Conservation (phyloP, 2,329 filamentous ascomycete genomes). For the Fusarium miscanthi region DNA sequence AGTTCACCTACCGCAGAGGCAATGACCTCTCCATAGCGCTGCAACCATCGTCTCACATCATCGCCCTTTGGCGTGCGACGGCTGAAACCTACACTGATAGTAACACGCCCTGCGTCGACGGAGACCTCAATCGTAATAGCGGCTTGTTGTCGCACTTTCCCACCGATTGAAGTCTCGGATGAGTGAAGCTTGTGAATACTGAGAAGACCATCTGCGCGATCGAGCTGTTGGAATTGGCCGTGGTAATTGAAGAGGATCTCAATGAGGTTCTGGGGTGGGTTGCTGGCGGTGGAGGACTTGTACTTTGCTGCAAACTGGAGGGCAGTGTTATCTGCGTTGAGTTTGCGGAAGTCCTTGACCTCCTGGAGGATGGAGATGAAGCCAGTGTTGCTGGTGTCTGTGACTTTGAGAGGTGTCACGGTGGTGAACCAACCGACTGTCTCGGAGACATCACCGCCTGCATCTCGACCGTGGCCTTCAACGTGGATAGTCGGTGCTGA, state of each 20-base stretch:
- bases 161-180: background rate
- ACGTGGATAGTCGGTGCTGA: background rate
- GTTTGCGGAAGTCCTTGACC: background rate
- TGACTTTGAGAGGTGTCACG: background rate
- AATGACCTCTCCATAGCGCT: background rate
- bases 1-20: background rate
- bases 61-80: background rate
- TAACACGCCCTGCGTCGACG: background rate
- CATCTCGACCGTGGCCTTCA: background rate
- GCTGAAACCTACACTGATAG: background rate
- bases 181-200: background rate
- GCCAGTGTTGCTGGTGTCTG: background rate
- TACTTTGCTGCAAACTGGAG: background rate
- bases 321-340: background rate
- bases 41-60: background rate
- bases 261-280: accelerated
- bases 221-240: background rate
- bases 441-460: background rate
- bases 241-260: slow-evolving; percentile 1
- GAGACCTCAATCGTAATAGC: background rate
- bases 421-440: background rate
- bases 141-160: background rate
- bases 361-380: background rate
- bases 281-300: accelerated
- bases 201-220: background rate